Evolutionary conservation across 73 alveolate genomes (phyloP), one percentile per base, ranked within the genome.

Genomic region (Stentor coeruleus): DNA sequence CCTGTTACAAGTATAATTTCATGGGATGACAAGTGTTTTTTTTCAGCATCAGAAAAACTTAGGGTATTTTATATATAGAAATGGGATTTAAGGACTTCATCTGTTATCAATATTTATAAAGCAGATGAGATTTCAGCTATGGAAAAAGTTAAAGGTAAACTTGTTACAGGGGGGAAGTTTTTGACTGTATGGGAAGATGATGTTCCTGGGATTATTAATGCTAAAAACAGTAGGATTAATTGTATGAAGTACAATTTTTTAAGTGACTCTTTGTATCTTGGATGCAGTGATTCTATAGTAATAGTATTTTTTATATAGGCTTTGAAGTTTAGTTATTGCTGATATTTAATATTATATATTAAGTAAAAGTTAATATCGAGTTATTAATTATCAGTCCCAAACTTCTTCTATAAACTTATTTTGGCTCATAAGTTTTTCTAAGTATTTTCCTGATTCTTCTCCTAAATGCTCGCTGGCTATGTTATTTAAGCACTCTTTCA

Each of bases 401-500:
- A 57, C 15, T 31, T 57, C 73, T 31, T 20, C 73, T 57, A n/a
- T 57, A 57, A 57, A 57, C 2, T 31, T 57, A n/a, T 31, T 31
- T 57, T 57, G 35, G 28, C 28, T 57, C 73, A 31, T 57, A n/a
- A 57, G 28, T 57, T 57, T 57, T 57, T n/a, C 15, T 57, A 57
- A 20, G 28, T 20, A 57, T 57, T 57, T 31, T 57, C 35, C 28
- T 20, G 73, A 57, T 20, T 57, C 73, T 2, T 57, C 73, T n/a
- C 73, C 73, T 31, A 57, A 57, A 31, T 57, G 73, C 73, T 57
- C 73, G 28, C 28, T 57, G 15, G 73, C 73, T 57, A 57, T 57
- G 15, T n/a, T 57, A 20, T 57, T 57, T 57, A 57, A 31, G 35
- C 15, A 20, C 15, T 57, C 73, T 20, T n/a, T 20, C 35, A 57